Percentiles rank a stretch among this genome's conserved stretches.
These are phyloP conservation scores for Farysia itapuensis DNA, from an alignment of 1,284 basidiomycete genomes.

Conservation along the genomic window DNA sequence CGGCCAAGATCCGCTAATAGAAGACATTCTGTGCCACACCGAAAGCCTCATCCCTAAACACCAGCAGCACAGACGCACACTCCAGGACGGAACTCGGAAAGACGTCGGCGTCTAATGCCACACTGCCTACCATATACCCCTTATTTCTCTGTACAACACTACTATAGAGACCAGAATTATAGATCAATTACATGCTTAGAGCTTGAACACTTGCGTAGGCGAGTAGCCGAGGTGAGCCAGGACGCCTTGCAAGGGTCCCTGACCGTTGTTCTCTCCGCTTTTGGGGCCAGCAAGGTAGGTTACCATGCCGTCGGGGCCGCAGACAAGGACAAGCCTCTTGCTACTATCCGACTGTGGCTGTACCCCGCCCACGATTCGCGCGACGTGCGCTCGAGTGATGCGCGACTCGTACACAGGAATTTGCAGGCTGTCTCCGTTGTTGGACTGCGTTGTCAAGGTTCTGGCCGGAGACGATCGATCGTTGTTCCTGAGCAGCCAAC, in stretches of 20 bases:
- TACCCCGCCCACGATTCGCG: too few species aligned
- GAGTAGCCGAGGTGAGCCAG: constrained; percentile 10
- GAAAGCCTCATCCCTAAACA: constrained; percentile 11
- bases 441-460: background rate
- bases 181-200: too few species aligned
- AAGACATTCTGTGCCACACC: constrained; percentile 8
- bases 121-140: background rate
- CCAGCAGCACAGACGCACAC: constrained; percentile 16
- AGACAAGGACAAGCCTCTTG: constrained; percentile 23
- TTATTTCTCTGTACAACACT: too few species aligned
- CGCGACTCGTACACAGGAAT: constrained; percentile 30
- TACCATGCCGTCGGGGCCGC: constrained; percentile 41
- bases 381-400: constrained; percentile 15
- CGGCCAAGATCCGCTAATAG: constrained; percentile 11
- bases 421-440: background rate
- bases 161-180: too few species aligned
- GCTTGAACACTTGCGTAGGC: constrained; percentile 35
- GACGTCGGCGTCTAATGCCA: constrained; percentile 12
- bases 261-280: constrained; percentile 18
- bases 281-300: constrained; percentile 24
- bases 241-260: constrained; percentile 25
- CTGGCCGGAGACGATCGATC: background rate
- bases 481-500: too few species aligned
- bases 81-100: constrained; percentile 21
- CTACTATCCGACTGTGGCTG: background rate